phyloP scores from a whole-genome alignment of 495 filamentous ascomycete genomes.

The Penicillium paradoxum region DNA sequence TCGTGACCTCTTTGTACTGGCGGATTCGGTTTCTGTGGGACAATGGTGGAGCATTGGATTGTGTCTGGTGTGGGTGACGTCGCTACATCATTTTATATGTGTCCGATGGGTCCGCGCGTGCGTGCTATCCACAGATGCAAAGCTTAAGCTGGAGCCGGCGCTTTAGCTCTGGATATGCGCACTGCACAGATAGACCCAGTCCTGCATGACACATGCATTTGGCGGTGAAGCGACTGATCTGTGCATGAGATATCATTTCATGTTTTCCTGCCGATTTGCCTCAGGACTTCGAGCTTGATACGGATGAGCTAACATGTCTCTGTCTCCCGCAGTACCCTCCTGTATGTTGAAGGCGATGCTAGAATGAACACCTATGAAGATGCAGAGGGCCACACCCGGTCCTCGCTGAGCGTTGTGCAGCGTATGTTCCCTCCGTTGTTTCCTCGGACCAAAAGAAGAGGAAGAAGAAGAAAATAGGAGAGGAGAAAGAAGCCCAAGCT shows the following conservation, averaged over 20 bases:
- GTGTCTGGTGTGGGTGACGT: not conserved
- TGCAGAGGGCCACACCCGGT: conserved; percentile 55
- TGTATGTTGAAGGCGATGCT: conserved; percentile 72
- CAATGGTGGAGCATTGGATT: too few relatives aligned
- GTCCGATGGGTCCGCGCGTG: not conserved
- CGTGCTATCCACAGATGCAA: not conserved
- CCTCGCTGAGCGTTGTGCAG: conserved; percentile 60
- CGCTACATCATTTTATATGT: not conserved
- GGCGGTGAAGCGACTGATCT: not conserved
- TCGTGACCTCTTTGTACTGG: too few relatives aligned
- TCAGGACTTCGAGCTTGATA: not conserved
- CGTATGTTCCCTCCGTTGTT: conserved; percentile 48
- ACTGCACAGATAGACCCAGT: not conserved
- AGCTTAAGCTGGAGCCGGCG: not conserved
- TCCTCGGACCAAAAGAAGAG: not conserved
- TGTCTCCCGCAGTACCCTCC: conserved; percentile 48
- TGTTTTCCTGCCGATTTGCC: not conserved
- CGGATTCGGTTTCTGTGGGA: too few relatives aligned
- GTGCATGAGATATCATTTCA: not conserved
- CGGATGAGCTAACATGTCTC: conserved; percentile 3
- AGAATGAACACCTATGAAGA: conserved; percentile 56
- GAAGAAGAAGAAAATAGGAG: too few relatives aligned
- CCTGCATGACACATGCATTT: not conserved
- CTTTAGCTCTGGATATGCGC: not conserved
- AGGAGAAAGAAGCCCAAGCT: not conserved